Evolutionary conservation across 495 filamentous ascomycete genomes (phyloP).

Genomic region (Tuber magnatum): DNA sequence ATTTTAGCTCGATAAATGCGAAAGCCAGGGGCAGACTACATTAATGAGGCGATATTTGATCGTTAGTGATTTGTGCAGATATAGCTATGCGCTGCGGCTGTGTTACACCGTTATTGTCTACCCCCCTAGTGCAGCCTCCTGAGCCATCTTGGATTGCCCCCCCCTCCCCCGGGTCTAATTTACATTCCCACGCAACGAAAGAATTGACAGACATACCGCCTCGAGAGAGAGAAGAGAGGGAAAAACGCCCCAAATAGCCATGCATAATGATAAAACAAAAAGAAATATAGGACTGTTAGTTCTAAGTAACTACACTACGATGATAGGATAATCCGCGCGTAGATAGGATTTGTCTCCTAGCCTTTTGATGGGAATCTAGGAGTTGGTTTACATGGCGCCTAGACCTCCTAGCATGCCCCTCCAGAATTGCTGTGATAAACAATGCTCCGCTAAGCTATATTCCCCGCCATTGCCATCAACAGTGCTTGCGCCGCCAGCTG

Average conservation of each 20-base stretch:
- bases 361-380: conserved; percentile 8
- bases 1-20: too few relatives aligned
- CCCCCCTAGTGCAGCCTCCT: too few relatives aligned
- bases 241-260: neutral
- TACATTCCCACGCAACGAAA: neutral
- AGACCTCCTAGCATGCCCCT: neutral
- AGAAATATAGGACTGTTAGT: neutral
- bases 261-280: neutral
- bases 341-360: conserved; percentile 17
- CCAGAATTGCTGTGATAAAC: neutral
- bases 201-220: neutral
- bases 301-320: conserved; percentile 21
- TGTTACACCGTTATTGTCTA: too few relatives aligned
- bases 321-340: conserved; percentile 40
- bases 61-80: too few relatives aligned
- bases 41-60: too few relatives aligned
- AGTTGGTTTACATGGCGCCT: neutral
- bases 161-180: neutral
- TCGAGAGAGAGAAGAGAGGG: neutral
- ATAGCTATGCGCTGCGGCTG: too few relatives aligned
- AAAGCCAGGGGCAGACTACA: too few relatives aligned
- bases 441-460: conserved; percentile 51
- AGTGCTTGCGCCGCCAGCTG: conserved; percentile 87
- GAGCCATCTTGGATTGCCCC: neutral
- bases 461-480: conserved; percentile 88